These are phyloP conservation scores for Drosera capensis DNA, from an alignment of 148 eudicot genomes.

Conservation along the genomic window DNA sequence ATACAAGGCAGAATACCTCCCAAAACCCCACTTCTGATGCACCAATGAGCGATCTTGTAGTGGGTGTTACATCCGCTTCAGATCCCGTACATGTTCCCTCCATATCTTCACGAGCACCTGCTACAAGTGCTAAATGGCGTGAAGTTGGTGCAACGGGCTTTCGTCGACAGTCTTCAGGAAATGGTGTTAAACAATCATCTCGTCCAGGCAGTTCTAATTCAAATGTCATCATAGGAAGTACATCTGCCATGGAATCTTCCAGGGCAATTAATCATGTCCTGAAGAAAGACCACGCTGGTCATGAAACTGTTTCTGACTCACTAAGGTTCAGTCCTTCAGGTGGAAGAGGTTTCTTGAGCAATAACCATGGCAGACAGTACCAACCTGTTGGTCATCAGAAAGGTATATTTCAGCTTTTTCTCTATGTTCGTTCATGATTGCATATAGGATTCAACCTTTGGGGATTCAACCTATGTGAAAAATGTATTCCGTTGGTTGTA, in stretches of 20 bases:
- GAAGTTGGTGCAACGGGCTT: constrained; percentile 82
- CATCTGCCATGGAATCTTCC: constrained; percentile 28
- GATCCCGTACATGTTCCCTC: constrained; percentile 98
- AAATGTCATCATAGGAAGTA: constrained; percentile 21
- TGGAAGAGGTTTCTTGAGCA: constrained; percentile 31
- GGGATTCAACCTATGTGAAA: too few species aligned
- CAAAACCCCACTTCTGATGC: constrained; percentile 16
- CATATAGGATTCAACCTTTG: too few species aligned
- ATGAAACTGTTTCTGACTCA: constrained; percentile 30
- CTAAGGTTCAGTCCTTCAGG: constrained; percentile 17
- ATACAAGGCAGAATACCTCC: constrained; percentile 24
- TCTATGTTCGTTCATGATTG: not conserved
- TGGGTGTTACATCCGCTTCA: constrained; percentile 72
- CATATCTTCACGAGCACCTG: constrained; percentile 49
- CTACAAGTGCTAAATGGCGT: constrained; percentile 64
- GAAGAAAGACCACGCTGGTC: constrained; percentile 25
- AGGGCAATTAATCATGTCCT: constrained; percentile 20
- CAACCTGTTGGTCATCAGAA: constrained; percentile 50
- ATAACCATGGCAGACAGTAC: constrained; percentile 34
- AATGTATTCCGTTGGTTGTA: too few species aligned
- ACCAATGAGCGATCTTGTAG: constrained; percentile 40
- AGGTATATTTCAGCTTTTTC: constrained; percentile 24
- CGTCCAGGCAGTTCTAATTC: constrained; percentile 27
- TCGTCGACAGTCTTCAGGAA: constrained; percentile 48
- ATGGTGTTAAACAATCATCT: constrained; percentile 30